A percentile compares a stretch with the other conserved stretches of the same genome.
These are phyloP conservation scores for Pichia manshurica DNA, from an alignment of 805 yeast species.

Conservation along the genomic window DNA sequence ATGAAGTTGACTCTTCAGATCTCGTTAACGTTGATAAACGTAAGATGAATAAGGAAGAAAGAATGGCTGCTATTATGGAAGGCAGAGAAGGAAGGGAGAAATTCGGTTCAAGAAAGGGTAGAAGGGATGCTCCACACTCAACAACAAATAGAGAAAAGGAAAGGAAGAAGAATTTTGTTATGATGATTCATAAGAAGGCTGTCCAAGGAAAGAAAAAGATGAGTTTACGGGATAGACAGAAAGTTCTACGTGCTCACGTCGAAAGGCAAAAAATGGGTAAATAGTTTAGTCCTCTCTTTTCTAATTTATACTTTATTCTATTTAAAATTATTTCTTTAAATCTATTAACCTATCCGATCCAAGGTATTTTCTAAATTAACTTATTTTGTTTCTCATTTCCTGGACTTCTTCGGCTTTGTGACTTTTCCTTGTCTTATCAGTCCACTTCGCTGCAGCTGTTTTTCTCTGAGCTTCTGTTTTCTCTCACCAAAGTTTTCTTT, in stretches of 20 bases:
- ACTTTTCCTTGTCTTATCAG: constrained; percentile 3
- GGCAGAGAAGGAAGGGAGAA: constrained; percentile 92
- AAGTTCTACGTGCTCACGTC: constrained; percentile 77
- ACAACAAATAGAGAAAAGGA: constrained; percentile 96
- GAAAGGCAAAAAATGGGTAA: constrained; percentile 73
- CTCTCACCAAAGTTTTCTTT: constrained; percentile 78
- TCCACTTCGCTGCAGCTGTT: constrained; percentile 11
- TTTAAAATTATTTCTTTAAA: too few species aligned
- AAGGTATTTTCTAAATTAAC: neutral
- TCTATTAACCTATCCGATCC: too few species aligned
- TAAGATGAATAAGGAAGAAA: constrained; percentile 86
- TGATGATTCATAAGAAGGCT: constrained; percentile 94
- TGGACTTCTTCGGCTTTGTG: constrained; percentile 5
- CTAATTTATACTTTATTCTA: neutral
- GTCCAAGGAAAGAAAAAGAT: constrained; percentile 91
- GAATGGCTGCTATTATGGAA: constrained; percentile 78
- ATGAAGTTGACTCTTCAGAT: constrained; percentile 70
- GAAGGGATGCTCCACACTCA: constrained; percentile 69
- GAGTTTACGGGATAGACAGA: constrained; percentile 88
- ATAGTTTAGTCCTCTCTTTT: constrained; percentile 4
- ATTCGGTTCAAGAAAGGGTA: constrained; percentile 84
- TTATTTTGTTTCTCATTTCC: constrained; percentile 4
- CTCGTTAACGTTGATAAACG: constrained; percentile 75
- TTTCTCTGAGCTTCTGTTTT: constrained; percentile 20
- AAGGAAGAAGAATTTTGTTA: constrained; percentile 96